These are phyloP conservation scores for Solanum etuberosum DNA, from an alignment of 257 asterid genomes.

Conservation along the genomic window DNA sequence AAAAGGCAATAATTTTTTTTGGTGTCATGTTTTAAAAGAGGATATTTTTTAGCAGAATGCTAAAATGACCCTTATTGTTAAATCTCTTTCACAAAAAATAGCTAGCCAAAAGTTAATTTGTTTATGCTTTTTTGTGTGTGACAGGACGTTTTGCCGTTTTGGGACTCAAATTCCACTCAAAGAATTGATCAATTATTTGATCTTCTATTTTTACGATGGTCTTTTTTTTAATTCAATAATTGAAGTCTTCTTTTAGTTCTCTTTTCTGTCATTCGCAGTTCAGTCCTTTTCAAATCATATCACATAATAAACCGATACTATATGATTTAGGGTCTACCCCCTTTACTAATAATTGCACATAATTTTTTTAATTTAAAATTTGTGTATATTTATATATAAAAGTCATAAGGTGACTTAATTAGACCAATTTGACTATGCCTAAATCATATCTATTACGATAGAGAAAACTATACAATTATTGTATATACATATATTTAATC, in stretches of 20 bases:
- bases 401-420: neutral
- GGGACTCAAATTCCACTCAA: neutral
- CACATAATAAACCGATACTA: neutral
- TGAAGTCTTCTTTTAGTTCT: neutral
- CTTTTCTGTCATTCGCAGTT: neutral
- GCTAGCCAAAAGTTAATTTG: neutral
- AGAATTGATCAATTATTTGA: neutral
- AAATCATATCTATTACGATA: too few species aligned
- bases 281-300: neutral
- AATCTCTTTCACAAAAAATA: neutral
- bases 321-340: neutral
- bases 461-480: too few species aligned
- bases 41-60: neutral
- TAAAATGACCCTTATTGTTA: neutral
- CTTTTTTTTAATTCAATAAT: neutral
- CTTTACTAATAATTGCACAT: neutral
- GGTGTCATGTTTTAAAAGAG: neutral
- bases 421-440: neutral
- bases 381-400: neutral
- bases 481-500: neutral
- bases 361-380: neutral
- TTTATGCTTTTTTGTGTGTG: neutral
- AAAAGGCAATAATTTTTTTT: neutral
- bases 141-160: neutral
- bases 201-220: neutral